Base-by-base conservation (phyloP, 2,329 filamentous ascomycete genomes). In the Colletotrichum sp. region DNA sequence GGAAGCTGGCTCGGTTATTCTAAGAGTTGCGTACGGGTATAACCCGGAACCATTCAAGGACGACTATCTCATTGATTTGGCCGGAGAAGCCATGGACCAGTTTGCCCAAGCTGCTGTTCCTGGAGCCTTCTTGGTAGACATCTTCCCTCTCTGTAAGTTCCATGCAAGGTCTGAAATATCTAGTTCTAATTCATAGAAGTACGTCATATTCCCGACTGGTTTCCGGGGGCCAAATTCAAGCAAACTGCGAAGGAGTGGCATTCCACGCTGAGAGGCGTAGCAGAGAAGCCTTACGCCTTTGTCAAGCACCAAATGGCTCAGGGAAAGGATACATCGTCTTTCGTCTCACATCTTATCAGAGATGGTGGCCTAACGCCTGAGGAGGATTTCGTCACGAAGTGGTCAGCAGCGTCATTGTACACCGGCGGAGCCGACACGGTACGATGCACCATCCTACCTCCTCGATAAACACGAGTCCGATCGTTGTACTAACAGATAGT, bases 261-360 rank as follows among this genome's bases (percentile, higher is more conserved):
- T 6, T 55, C 28, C 15, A 74, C 74, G 2, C 27, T 78, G 7
- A 30, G 27, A 3, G 67, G 43, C 10, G 62, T 75, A 6, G 43
- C 39, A 3, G 72, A 79, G 6, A 77, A 55, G 25, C 78, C 78
- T 6, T 78, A 73, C 15, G 67, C 69, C 10, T 79, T 79, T 16
- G 78, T 79, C 7, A 89, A 76, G 48, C 70, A 76, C 16, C 76
- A 77, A 30, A 66, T 68, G 18, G 52, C 76, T 6, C 66, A 73
- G 5, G 76, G 74, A 36, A 74, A 67, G 10, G 55, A 76, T 18
- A 56, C 58, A n/a, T 58, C n/a, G 5, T 77, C 76, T 1, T 76
- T 76, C 18, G 30, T 76, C 13, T 52, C 76, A 6, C 66, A 66
- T 3, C 36, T 76, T 9, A 55, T 76, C 1, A n/a, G 61, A 16